Evolutionary conservation across 2,329 filamentous ascomycete genomes (phyloP).

Genomic region (Phaeosphaeria sp.): DNA sequence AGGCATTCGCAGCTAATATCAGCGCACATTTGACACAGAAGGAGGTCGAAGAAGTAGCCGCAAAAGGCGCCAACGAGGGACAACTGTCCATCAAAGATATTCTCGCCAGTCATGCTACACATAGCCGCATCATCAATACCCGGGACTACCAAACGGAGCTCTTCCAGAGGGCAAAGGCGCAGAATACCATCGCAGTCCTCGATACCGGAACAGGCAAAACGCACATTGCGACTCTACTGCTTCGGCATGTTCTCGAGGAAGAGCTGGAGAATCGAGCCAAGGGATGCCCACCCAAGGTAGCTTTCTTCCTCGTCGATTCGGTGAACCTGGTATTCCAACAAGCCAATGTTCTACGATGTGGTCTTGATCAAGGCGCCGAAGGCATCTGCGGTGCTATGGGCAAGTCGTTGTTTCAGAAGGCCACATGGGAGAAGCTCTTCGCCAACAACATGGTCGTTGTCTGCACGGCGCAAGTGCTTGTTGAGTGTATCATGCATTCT

Average conservation of each 20-base stretch:
- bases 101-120: slow-evolving; percentile 59
- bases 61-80: slow-evolving; percentile 52
- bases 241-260: slow-evolving; percentile 76
- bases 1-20: slow-evolving; percentile 50
- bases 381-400: slow-evolving; percentile 77
- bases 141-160: slow-evolving; percentile 92
- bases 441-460: slow-evolving; percentile 81
- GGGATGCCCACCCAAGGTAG: slow-evolving; percentile 68
- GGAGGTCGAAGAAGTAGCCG: slow-evolving; percentile 44
- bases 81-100: slow-evolving; percentile 61
- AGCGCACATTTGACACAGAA: slow-evolving; percentile 52
- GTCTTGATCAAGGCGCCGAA: slow-evolving; percentile 77
- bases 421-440: slow-evolving; percentile 66
- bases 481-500: slow-evolving; percentile 77
- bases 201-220: slow-evolving; percentile 98
- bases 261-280: slow-evolving; percentile 74
- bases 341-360: slow-evolving; percentile 78
- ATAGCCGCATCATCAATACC: slow-evolving; percentile 73
- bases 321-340: slow-evolving; percentile 93
- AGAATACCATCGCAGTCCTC: slow-evolving; percentile 91
- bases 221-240: slow-evolving; percentile 86
- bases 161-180: slow-evolving; percentile 82
- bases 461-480: slow-evolving; percentile 87
- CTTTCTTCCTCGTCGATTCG: slow-evolving; percentile 91
- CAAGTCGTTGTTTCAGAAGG: slow-evolving; percentile 65